A percentile compares a stretch with the other conserved stretches of the same genome.
These are phyloP conservation scores for Isoetes engelmannii DNA, from an alignment of 83 land plant genomes.

Conservation along the genomic window DNA sequence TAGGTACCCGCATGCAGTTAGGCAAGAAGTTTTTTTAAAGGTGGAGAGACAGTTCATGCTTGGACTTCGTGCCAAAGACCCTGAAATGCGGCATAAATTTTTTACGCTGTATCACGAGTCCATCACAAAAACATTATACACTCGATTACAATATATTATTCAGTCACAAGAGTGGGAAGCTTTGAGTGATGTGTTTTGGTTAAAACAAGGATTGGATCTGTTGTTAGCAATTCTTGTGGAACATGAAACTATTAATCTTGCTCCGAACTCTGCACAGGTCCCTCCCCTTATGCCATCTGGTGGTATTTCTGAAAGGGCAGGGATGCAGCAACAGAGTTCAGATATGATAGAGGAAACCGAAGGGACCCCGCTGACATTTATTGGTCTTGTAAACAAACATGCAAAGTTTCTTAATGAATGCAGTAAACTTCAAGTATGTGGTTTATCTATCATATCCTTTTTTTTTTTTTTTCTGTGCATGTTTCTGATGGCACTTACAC, in stretches of 20 bases:
- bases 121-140: conserved; percentile 77
- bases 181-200: conserved; percentile 95
- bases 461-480: background rate
- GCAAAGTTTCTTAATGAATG: conserved; percentile 74
- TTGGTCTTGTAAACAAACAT: conserved; percentile 67
- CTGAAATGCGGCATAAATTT: conserved; percentile 78
- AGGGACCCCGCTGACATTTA: conserved; percentile 63
- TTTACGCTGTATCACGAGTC: conserved; percentile 91
- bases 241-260: conserved; percentile 85
- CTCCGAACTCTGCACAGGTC: conserved; percentile 94
- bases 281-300: conserved; percentile 68
- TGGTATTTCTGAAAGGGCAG: conserved; percentile 50
- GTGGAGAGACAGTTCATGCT: conserved; percentile 91
- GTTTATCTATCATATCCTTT: background rate
- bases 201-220: conserved; percentile 94
- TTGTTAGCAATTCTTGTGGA: conserved; percentile 85
- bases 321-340: conserved; percentile 43
- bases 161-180: conserved; percentile 99
- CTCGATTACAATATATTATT: conserved; percentile 82
- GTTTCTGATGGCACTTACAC: background rate
- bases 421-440: conserved; percentile 82
- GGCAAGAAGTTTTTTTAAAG: conserved; percentile 88
- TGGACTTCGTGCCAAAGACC: conserved; percentile 90
- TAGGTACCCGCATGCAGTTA: conserved; percentile 61
- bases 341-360: conserved; percentile 54